Evolutionary conservation across 345 rosid species (phyloP).

Genomic region (Reutealis trisperma): DNA sequence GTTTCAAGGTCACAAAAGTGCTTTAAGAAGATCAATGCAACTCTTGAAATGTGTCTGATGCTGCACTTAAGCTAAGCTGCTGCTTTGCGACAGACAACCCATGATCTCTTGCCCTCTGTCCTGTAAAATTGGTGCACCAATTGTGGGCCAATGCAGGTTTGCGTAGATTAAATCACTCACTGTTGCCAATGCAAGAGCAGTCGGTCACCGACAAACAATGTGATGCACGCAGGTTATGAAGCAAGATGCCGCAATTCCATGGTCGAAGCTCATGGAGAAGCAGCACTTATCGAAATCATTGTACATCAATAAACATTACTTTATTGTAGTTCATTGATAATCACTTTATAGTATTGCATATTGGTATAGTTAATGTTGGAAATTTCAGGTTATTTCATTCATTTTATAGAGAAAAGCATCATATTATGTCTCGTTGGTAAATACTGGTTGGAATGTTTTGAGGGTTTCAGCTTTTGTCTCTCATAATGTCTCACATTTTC

Average conservation of each 20-base stretch:
- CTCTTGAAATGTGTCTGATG: slow-evolving; percentile 24
- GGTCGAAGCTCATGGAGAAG: slow-evolving; percentile 54
- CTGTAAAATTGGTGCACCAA: slow-evolving; percentile 46
- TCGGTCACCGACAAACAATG: slow-evolving; percentile 27
- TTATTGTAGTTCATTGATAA: slow-evolving; percentile 26
- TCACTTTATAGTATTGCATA: no score
- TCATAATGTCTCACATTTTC: slow-evolving; percentile 19
- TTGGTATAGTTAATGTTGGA: slow-evolving; percentile 30
- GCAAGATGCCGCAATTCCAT: slow-evolving; percentile 56
- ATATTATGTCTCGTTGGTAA: not conserved
- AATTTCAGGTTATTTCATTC: not conserved
- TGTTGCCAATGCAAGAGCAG: slow-evolving; percentile 40
- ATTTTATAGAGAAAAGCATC: not conserved
- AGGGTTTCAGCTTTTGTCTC: slow-evolving; percentile 44
- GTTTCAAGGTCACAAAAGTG: not conserved
- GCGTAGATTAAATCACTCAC: slow-evolving; percentile 36
- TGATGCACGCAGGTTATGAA: slow-evolving; percentile 36
- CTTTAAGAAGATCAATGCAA: slow-evolving; percentile 31
- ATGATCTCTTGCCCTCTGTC: slow-evolving; percentile 45
- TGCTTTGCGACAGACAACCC: slow-evolving; percentile 47
- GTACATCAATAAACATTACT: slow-evolving; percentile 28
- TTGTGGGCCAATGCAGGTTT: slow-evolving; percentile 30
- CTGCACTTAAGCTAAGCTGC: slow-evolving; percentile 31
- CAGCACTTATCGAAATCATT: slow-evolving; percentile 40
- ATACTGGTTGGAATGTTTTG: slow-evolving; percentile 33